These are phyloP conservation scores for Salix brachista DNA, from an alignment of 345 rosid species.

Conservation along the genomic window DNA sequence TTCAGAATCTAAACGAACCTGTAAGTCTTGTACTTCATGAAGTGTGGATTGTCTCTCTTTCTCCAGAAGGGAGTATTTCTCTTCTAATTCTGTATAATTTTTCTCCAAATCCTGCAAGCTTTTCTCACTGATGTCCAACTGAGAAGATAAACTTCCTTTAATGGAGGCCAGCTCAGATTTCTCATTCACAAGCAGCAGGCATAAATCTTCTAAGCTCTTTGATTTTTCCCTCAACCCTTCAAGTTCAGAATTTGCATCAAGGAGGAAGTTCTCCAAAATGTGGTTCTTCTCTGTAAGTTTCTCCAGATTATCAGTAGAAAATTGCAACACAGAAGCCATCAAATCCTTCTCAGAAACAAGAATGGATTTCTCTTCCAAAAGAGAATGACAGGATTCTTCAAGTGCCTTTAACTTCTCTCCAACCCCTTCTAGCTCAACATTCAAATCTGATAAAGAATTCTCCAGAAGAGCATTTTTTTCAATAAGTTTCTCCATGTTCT, in stretches of 20 bases:
- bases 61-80: slow-evolving; percentile 42
- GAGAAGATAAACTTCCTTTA: slow-evolving; percentile 52
- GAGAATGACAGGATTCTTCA: slow-evolving; percentile 62
- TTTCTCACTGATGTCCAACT: slow-evolving; percentile 46
- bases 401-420: slow-evolving; percentile 57
- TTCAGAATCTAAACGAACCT: slow-evolving; percentile 43
- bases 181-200: slow-evolving; percentile 53
- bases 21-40: slow-evolving; percentile 50
- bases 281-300: slow-evolving; percentile 59
- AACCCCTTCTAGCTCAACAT: slow-evolving; percentile 69
- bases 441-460: slow-evolving; percentile 85
- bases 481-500: slow-evolving; percentile 66
- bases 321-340: slow-evolving; percentile 53
- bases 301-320: slow-evolving; percentile 44
- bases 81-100: slow-evolving; percentile 44
- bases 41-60: slow-evolving; percentile 53
- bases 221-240: slow-evolving; percentile 50
- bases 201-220: slow-evolving; percentile 62
- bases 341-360: slow-evolving; percentile 60
- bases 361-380: slow-evolving; percentile 56
- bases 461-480: slow-evolving; percentile 75
- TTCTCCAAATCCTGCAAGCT: slow-evolving; percentile 53
- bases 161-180: slow-evolving; percentile 47
- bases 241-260: slow-evolving; percentile 68
- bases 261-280: slow-evolving; percentile 67